phyloP scores from a whole-genome alignment of 2,329 filamentous ascomycete genomes.

The Penicillium decumbens region DNA sequence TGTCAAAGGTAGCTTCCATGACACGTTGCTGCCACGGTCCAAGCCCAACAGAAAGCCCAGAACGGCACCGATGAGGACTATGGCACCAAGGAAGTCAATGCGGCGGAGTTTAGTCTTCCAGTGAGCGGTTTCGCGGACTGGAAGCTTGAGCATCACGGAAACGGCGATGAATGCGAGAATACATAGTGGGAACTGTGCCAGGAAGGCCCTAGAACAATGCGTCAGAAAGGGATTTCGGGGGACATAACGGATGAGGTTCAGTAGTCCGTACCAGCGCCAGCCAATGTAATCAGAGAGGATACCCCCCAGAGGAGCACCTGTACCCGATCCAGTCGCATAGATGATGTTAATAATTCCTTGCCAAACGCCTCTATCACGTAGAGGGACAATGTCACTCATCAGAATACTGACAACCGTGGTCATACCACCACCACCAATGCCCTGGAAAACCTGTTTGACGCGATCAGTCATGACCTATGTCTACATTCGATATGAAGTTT shows the following conservation, averaged over 20 bases:
- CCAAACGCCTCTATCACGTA: conserved; percentile 67
- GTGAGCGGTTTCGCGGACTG: conserved; percentile 53
- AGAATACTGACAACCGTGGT: conserved; percentile 65
- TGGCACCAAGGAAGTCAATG: conserved; percentile 69
- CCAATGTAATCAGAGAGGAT: conserved; percentile 67
- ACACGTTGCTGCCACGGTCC: conserved; percentile 67
- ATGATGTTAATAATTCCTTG: conserved; percentile 71
- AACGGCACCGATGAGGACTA: conserved; percentile 61
- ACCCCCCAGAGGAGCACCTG: conserved; percentile 66
- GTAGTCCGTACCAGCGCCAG: conserved; percentile 61
- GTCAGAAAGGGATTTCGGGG: conserved; percentile 10
- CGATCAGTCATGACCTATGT: conserved; percentile 6
- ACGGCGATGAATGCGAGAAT: conserved; percentile 62
- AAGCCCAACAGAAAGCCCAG: conserved; percentile 63
- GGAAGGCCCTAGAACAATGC: conserved; percentile 55
- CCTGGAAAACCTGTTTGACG: conserved; percentile 48
- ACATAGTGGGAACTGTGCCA: conserved; percentile 66
- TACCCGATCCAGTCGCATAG: conserved; percentile 62
- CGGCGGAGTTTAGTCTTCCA: conserved; percentile 63
- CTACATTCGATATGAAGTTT: conserved; percentile 29
- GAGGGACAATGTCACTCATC: conserved; percentile 64
- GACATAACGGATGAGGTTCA: background rate
- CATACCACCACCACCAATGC: conserved; percentile 68
- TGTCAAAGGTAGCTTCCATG: conserved; percentile 59
- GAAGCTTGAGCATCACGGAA: conserved; percentile 58